These are phyloP conservation scores for Fusarium metavorans DNA, from an alignment of 2,329 filamentous ascomycete species.

Conservation along the genomic window DNA sequence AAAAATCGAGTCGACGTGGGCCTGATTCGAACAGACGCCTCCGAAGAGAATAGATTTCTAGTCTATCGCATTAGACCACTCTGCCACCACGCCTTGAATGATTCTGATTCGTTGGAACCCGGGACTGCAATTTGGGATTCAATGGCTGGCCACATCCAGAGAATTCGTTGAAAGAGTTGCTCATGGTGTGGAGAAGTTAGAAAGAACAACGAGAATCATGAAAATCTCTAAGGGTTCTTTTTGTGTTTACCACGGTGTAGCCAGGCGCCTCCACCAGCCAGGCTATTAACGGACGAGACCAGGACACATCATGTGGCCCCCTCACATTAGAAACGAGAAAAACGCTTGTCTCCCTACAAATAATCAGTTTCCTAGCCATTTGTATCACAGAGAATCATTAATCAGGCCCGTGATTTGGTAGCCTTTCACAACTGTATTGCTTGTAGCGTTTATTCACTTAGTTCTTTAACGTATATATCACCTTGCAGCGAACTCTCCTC, in stretches of 20 bases:
- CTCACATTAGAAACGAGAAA: not conserved
- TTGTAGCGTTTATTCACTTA: not conserved
- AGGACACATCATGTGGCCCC: not conserved
- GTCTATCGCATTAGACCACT: conserved; percentile 7
- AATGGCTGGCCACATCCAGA: not conserved
- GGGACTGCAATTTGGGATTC: not conserved
- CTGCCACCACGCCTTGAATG: not conserved
- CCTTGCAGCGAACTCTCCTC: not conserved
- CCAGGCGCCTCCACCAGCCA: not conserved
- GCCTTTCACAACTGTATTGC: not conserved
- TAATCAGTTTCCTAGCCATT: not conserved
- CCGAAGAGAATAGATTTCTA: conserved; percentile 5
- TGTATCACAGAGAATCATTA: not conserved
- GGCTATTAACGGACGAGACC: not conserved
- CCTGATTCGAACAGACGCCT: conserved; percentile 1
- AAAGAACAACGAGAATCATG: not conserved
- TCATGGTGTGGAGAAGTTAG: not conserved
- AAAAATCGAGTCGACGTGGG: not conserved
- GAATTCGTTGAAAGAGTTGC: not conserved
- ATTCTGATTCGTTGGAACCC: not conserved
- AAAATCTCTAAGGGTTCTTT: not conserved
- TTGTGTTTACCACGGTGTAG: not conserved
- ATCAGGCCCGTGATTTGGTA: not conserved
- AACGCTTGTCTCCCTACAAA: not conserved
- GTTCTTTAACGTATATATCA: not conserved